Evolutionary conservation across 192 early-diverging fungal genomes (phyloP), one percentile per base, ranked within the genome.

Genomic region (Borealophlyctis nickersoniae): DNA sequence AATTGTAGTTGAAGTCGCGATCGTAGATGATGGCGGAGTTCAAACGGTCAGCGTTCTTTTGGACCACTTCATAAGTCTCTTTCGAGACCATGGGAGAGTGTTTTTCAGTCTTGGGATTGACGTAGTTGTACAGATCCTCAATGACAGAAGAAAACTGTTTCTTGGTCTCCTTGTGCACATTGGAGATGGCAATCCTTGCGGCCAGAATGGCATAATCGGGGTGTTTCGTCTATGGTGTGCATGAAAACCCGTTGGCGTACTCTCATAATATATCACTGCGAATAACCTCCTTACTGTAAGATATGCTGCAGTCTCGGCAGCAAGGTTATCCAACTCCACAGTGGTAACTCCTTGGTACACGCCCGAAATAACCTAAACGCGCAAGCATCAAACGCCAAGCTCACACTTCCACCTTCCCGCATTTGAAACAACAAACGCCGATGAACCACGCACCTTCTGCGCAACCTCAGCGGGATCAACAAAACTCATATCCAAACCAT

Each of bases 291-390:
- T n/a, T 63, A 79, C 81, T 33, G 82, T 84, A 52, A 84, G 53
- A 49, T 84, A 84, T 2, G 82, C 82, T 5, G 82, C 90, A 4
- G 94, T 98, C 72, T 98, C 95, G 57, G 95, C 93, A 16, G 94
- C 93, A 34, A 98, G 85, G 78, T 95, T 98, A 79, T 98, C 95
- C 48, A 98, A 83, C 74, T 96, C 94, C 23, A 94, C 86, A 0
- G 95, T 98, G 2, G 94, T 93, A 63, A 98, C 94, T 53, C 95
- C 95, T 73, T 95, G 91, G 81, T 96, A 98, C 66, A 98, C 92
- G 36, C 95, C 95, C 65, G 74, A 79, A 60, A 98, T 89, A 56
- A 92, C 91, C 90, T 89, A 29, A 24, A n/a, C n/a, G n/a, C n/a
- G n/a, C n/a, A n/a, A n/a, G n/a, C n/a, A n/a, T n/a, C n/a, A n/a